phyloP scores from a whole-genome alignment of 2,329 filamentous ascomycete species.

The Cercospora sp. region DNA sequence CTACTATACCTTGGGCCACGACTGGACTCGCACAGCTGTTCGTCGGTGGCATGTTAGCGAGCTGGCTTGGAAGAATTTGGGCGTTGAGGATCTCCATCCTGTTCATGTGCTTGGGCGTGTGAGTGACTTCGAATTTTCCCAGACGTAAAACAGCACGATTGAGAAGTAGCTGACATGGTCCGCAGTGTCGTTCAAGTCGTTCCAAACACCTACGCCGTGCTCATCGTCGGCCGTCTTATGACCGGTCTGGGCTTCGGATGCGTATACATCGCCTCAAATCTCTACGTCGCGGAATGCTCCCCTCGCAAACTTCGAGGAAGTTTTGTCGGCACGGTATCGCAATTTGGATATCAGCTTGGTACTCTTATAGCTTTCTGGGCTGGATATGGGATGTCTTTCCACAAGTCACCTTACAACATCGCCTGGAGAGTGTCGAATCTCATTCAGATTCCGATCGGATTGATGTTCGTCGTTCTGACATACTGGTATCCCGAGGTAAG shows the following conservation, averaged over 20 bases:
- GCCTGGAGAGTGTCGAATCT: slow-evolving; percentile 48
- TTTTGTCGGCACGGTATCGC: slow-evolving; percentile 45
- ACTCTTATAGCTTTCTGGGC: slow-evolving; percentile 49
- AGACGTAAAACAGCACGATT: neutral
- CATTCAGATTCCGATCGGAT: neutral
- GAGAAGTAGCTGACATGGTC: neutral
- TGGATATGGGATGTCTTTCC: slow-evolving; percentile 48
- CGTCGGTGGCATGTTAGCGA: slow-evolving; percentile 44
- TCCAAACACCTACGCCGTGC: slow-evolving; percentile 45
- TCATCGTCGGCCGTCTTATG: slow-evolving; percentile 45
- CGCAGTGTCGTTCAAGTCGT: slow-evolving; percentile 43
- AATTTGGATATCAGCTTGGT: slow-evolving; percentile 49
- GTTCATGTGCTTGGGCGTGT: slow-evolving; percentile 45
- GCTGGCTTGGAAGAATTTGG: slow-evolving; percentile 43
- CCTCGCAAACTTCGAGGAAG: slow-evolving; percentile 44
- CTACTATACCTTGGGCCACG: slow-evolving; percentile 47
- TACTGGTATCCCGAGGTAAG: neutral
- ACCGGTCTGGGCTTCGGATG: slow-evolving; percentile 47
- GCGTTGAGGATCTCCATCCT: slow-evolving; percentile 43
- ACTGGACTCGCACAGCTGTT: slow-evolving; percentile 45
- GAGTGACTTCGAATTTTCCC: neutral
- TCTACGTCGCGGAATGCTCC: slow-evolving; percentile 48
- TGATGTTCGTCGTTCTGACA: neutral
- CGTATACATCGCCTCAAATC: slow-evolving; percentile 46
- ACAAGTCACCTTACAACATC: slow-evolving; percentile 45